phyloP scores from a whole-genome alignment of 495 filamentous ascomycete species.

The Hypoxylon crocopeplum region DNA sequence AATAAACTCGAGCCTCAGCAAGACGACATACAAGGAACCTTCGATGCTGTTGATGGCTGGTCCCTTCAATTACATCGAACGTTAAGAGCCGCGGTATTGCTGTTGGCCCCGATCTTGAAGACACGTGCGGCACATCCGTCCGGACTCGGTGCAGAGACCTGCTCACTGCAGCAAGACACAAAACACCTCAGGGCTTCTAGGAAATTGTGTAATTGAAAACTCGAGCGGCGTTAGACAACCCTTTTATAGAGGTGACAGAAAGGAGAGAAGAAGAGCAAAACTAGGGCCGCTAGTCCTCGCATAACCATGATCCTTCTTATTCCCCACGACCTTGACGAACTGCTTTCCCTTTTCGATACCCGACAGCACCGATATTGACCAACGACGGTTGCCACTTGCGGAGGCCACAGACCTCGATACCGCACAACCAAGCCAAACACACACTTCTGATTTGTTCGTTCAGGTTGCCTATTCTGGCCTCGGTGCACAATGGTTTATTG shows the following conservation, averaged over 20 bases:
- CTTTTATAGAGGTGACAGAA: slow-evolving; percentile 22
- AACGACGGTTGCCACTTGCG: slow-evolving; percentile 34
- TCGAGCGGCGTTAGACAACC: slow-evolving; percentile 7
- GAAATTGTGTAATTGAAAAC: neutral
- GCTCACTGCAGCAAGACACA: neutral
- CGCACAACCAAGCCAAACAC: slow-evolving; percentile 22
- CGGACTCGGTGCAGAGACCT: slow-evolving; percentile 30
- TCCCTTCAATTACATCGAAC: slow-evolving; percentile 10
- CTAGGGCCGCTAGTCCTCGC: slow-evolving; percentile 28
- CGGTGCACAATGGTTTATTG: slow-evolving; percentile 70
- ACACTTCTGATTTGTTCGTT: slow-evolving; percentile 35
- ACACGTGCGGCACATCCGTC: slow-evolving; percentile 20
- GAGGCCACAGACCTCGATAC: slow-evolving; percentile 23
- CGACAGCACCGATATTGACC: slow-evolving; percentile 32
- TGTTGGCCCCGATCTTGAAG: slow-evolving; percentile 8
- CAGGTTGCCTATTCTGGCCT: slow-evolving; percentile 33
- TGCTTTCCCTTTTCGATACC: slow-evolving; percentile 44
- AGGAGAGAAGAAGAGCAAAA: slow-evolving; percentile 9
- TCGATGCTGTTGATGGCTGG: slow-evolving; percentile 12
- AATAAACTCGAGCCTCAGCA: neutral
- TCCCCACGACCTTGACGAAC: slow-evolving; percentile 40
- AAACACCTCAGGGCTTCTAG: neutral
- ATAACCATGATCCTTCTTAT: slow-evolving; percentile 37
- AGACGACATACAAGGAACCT: neutral
- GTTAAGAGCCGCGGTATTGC: slow-evolving; percentile 8